Conservation (phyloP, 495 filamentous ascomycete species). For the Penicillium alfredii region DNA sequence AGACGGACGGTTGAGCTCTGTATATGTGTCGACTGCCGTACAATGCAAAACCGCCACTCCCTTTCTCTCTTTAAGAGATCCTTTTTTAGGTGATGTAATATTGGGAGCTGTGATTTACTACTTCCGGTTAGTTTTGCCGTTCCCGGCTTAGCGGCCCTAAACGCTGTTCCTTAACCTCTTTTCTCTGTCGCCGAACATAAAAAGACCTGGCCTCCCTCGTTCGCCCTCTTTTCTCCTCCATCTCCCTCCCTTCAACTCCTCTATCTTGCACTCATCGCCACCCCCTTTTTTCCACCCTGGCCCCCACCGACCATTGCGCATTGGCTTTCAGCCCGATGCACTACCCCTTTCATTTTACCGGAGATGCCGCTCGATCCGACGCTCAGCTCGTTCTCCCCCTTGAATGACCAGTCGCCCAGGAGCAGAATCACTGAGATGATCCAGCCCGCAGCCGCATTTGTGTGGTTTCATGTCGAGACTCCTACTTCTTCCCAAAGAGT, state of each 20-base stretch:
- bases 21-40: too few relatives aligned
- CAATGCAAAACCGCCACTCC: too few relatives aligned
- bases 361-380: slow-evolving; percentile 18
- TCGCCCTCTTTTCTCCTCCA: slow-evolving; percentile 6
- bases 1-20: too few relatives aligned
- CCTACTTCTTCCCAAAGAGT: slow-evolving; percentile 8
- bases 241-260: slow-evolving; percentile 9
- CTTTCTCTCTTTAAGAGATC: too few relatives aligned
- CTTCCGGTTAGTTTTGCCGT: slow-evolving; percentile 13
- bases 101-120: slow-evolving; percentile 18
- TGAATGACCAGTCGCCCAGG: slow-evolving; percentile 10
- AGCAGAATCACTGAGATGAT: slow-evolving; percentile 13
- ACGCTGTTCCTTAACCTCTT: slow-evolving; percentile 10
- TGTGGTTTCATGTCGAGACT: slow-evolving; percentile 10
- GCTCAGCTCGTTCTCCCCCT: slow-evolving; percentile 11
- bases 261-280: slow-evolving; percentile 17
- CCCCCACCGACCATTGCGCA: too few relatives aligned
- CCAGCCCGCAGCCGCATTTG: slow-evolving; percentile 10
- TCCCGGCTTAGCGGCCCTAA: slow-evolving; percentile 13
- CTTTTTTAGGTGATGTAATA: too few relatives aligned
- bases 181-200: slow-evolving; percentile 4
- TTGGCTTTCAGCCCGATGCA: slow-evolving; percentile 14
- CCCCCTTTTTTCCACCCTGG: slow-evolving; percentile 18
- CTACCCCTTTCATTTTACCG: slow-evolving; percentile 18
- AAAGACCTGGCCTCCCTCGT: slow-evolving; percentile 4